These are phyloP conservation scores for Plasmodium malariae DNA, from an alignment of 169 alveolate genomes.

Conservation along the genomic window DNA sequence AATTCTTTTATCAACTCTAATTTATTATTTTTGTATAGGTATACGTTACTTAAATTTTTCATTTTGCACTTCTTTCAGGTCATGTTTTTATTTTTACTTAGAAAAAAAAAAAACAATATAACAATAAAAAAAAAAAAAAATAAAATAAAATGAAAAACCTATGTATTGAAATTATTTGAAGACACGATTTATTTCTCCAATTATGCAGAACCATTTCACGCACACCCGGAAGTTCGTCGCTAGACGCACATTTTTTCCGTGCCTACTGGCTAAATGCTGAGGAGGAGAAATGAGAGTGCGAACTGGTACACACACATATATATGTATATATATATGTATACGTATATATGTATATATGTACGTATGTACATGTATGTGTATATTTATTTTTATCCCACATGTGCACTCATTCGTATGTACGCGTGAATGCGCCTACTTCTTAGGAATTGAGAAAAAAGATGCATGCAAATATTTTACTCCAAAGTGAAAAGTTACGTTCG, in stretches of 20 bases:
- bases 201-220: too few species aligned
- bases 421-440: too few species aligned
- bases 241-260: too few species aligned
- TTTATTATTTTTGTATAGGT: conserved; percentile 40
- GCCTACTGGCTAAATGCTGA: too few species aligned
- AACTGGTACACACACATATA: too few species aligned
- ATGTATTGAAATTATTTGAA: too few species aligned
- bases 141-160: too few species aligned
- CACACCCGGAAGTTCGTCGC: too few species aligned
- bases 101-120: too few species aligned
- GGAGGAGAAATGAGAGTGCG: background rate
- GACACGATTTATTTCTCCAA: too few species aligned
- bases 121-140: too few species aligned
- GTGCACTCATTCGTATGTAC: background rate
- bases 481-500: background rate
- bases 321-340: background rate
- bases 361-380: background rate
- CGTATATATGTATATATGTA: background rate
- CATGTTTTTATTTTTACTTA: too few species aligned
- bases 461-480: background rate
- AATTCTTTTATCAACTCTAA: conserved; percentile 29
- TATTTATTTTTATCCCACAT: background rate
- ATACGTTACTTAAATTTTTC: conserved; percentile 43
- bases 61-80: background rate
- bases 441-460: background rate